phyloP scores from a whole-genome alignment of 2,329 filamentous ascomycete genomes.

The Neurospora crassa region DNA sequence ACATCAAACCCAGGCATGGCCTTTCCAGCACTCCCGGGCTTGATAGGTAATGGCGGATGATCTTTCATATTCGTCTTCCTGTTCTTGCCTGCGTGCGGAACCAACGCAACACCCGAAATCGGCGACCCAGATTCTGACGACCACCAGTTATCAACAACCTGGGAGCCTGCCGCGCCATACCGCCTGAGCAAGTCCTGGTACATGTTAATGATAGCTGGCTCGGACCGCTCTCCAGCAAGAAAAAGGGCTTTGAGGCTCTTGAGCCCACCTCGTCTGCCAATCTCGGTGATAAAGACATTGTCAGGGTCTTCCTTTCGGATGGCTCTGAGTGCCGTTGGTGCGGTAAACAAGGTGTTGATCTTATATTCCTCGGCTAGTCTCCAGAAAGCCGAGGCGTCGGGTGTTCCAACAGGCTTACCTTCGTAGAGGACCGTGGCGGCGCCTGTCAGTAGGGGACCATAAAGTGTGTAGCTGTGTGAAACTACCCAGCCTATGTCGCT shows the following conservation, averaged over 20 bases:
- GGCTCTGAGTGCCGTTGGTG: slow-evolving; percentile 76
- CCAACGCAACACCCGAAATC: slow-evolving; percentile 45
- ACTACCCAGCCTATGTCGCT: slow-evolving; percentile 88
- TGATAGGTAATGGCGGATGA: slow-evolving; percentile 47
- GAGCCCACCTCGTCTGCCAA: slow-evolving; percentile 62
- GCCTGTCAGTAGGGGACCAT: slow-evolving; percentile 75
- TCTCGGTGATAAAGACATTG: slow-evolving; percentile 51
- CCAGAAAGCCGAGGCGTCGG: slow-evolving; percentile 83
- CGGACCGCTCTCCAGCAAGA: slow-evolving; percentile 80
- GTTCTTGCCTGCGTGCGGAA: slow-evolving; percentile 48
- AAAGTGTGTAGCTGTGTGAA: slow-evolving; percentile 70
- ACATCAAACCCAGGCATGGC: slow-evolving; percentile 89
- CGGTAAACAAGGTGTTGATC: slow-evolving; percentile 77
- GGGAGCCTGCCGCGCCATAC: slow-evolving; percentile 54
- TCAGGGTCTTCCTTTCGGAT: slow-evolving; percentile 80
- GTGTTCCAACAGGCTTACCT: slow-evolving; percentile 87
- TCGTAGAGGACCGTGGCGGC: slow-evolving; percentile 84
- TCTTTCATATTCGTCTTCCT: slow-evolving; percentile 33
- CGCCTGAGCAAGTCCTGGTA: slow-evolving; percentile 65
- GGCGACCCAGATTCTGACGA: slow-evolving; percentile 50
- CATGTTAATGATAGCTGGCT: slow-evolving; percentile 73
- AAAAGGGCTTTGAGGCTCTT: slow-evolving; percentile 65
- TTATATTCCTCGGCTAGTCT: slow-evolving; percentile 75
- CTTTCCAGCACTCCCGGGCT: slow-evolving; percentile 81
- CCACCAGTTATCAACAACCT: slow-evolving; percentile 53